phyloP scores from a whole-genome alignment of 331 rosid genomes.

The Phaseolus coccineus region DNA sequence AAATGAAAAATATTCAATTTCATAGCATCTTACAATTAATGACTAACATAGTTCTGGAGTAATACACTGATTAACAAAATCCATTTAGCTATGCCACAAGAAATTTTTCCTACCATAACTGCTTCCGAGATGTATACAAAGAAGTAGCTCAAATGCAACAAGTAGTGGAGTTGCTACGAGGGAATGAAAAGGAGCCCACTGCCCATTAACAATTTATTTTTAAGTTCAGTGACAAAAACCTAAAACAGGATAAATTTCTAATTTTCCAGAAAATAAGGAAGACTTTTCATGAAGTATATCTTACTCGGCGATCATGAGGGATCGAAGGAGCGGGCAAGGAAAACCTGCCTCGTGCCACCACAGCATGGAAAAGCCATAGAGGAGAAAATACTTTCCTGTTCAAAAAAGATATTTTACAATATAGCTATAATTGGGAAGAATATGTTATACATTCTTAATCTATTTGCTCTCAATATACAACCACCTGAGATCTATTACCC shows the following conservation, averaged over 20 bases:
- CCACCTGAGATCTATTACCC: constrained; percentile 3
- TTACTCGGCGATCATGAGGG: constrained; percentile 88
- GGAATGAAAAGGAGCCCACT: constrained; percentile 99
- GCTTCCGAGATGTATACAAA: constrained; percentile 77
- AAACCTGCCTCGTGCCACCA: constrained; percentile 83
- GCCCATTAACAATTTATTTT: constrained; percentile 44
- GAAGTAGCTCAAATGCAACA: constrained; percentile 92
- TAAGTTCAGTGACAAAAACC: constrained; percentile 31
- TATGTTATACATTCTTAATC: neutral
- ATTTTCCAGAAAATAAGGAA: constrained; percentile 25
- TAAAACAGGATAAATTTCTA: constrained; percentile 27
- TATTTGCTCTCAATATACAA: constrained; percentile 31
- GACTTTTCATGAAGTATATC: constrained; percentile 40
- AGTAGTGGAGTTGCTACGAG: constrained; percentile 82
- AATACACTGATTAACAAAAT: constrained; percentile 14
- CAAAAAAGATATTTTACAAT: constrained; percentile 15
- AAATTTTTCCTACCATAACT: constrained; percentile 63
- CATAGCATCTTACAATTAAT: constrained; percentile 9
- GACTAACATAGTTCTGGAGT: constrained; percentile 4
- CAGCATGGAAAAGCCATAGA: constrained; percentile 82
- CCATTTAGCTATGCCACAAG: neutral
- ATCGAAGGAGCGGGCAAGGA: constrained; percentile 90
- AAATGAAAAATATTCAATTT: constrained; percentile 38
- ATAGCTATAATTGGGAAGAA: constrained; percentile 12
- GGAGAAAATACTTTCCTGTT: constrained; percentile 77